phyloP scores from a whole-genome alignment of 345 rosid species.

The Carallia brachiata region DNA sequence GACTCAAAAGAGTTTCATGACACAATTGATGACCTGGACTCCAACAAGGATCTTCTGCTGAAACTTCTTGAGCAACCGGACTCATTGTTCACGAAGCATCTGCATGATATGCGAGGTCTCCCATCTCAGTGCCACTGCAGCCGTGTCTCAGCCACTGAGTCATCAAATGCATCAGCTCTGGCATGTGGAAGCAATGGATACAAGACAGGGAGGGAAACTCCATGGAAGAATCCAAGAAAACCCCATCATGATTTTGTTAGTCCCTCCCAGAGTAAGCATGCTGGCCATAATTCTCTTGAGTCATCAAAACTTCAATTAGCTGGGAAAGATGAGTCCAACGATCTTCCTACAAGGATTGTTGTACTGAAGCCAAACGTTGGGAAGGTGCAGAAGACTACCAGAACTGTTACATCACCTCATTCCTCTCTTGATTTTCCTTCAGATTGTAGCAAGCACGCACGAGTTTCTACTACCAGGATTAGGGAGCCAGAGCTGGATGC shows the following conservation, averaged over 20 bases:
- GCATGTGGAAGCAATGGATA: slow-evolving; percentile 26
- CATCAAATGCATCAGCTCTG: slow-evolving; percentile 33
- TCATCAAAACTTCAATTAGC: slow-evolving; percentile 40
- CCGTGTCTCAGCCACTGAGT: slow-evolving; percentile 36
- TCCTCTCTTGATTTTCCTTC: slow-evolving; percentile 50
- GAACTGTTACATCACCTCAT: slow-evolving; percentile 44
- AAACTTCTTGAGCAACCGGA: slow-evolving; percentile 89
- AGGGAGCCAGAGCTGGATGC: slow-evolving; percentile 33
- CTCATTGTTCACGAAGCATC: slow-evolving; percentile 78
- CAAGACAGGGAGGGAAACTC: slow-evolving; percentile 41
- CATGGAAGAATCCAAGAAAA: slow-evolving; percentile 26
- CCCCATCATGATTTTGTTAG: slow-evolving; percentile 30
- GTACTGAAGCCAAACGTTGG: slow-evolving; percentile 86
- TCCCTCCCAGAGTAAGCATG: slow-evolving; percentile 32
- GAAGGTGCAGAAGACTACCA: slow-evolving; percentile 43
- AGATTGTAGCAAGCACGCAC: slow-evolving; percentile 35
- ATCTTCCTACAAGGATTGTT: slow-evolving; percentile 73
- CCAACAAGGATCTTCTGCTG: slow-evolving; percentile 75
- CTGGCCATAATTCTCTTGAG: slow-evolving; percentile 30
- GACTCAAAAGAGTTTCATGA: slow-evolving; percentile 79
- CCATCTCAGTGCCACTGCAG: slow-evolving; percentile 45
- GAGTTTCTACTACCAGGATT: slow-evolving; percentile 39
- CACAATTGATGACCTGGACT: slow-evolving; percentile 74
- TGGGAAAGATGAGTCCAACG: slow-evolving; percentile 35
- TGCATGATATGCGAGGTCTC: slow-evolving; percentile 57